These are phyloP conservation scores for Ascochyta fabae DNA, from an alignment of 2,329 filamentous ascomycete genomes.

Conservation along the genomic window DNA sequence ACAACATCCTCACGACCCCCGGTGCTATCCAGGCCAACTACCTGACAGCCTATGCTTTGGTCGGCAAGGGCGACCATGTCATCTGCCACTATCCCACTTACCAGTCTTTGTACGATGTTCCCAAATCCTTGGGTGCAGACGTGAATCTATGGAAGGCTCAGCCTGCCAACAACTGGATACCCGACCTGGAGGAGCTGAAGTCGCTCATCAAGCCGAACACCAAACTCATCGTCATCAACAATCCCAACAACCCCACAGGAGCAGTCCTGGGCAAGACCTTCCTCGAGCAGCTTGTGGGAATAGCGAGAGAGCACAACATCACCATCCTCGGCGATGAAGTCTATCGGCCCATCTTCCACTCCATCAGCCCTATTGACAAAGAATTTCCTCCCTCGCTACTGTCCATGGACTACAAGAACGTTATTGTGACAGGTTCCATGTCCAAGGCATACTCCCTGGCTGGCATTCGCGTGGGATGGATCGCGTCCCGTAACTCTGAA, in stretches of 20 bases:
- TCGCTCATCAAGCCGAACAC: slow-evolving; percentile 70
- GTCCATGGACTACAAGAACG: slow-evolving; percentile 73
- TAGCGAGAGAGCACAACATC: slow-evolving; percentile 69
- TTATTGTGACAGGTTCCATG: slow-evolving; percentile 78
- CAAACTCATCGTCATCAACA: slow-evolving; percentile 74
- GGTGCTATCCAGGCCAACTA: slow-evolving; percentile 89
- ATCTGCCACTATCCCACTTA: slow-evolving; percentile 85
- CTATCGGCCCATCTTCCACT: slow-evolving; percentile 83
- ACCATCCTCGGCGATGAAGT: slow-evolving; percentile 80
- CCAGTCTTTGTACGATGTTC: slow-evolving; percentile 81
- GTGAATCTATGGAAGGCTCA: slow-evolving; percentile 78
- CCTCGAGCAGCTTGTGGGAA: slow-evolving; percentile 66
- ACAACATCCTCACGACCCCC: slow-evolving; percentile 76
- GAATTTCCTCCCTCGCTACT: slow-evolving; percentile 72
- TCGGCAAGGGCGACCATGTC: slow-evolving; percentile 79
- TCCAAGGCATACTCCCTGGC: slow-evolving; percentile 86
- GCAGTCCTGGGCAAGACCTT: slow-evolving; percentile 68
- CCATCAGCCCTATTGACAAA: slow-evolving; percentile 60
- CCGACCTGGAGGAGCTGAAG: slow-evolving; percentile 71
- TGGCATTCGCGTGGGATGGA: slow-evolving; percentile 83
- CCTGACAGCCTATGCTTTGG: slow-evolving; percentile 73
- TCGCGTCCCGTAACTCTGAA: slow-evolving; percentile 68
- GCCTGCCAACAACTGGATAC: slow-evolving; percentile 68
- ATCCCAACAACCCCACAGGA: slow-evolving; percentile 84
- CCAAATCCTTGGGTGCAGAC: slow-evolving; percentile 74